phyloP scores from a whole-genome alignment of 2,329 filamentous ascomycete species.

The Apiospora sp. region DNA sequence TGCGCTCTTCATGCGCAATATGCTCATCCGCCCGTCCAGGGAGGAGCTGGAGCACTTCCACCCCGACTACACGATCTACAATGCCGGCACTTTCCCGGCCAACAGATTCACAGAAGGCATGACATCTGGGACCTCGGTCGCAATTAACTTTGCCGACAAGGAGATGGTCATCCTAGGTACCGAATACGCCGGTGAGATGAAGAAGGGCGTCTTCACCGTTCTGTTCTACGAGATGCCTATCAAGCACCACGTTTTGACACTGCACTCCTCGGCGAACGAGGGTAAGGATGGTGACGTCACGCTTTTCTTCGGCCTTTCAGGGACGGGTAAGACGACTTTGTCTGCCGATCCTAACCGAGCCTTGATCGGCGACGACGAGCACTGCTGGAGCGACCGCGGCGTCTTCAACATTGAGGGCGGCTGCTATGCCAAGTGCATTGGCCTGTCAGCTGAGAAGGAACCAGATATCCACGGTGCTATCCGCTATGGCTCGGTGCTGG shows the following conservation, averaged over 20 bases:
- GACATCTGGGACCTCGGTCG: conserved; percentile 97
- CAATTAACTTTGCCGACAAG: conserved; percentile 99
- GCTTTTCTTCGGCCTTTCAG: conserved; percentile 98
- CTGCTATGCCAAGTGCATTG: conserved; percentile 99
- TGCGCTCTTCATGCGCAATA: conserved; percentile 99
- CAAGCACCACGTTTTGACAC: conserved; percentile 98
- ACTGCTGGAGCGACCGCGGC: conserved; percentile 97
- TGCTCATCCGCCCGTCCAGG: conserved; percentile 92
- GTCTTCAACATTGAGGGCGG: conserved; percentile 99
- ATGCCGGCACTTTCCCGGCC: conserved; percentile 96
- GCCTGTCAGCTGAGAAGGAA: conserved; percentile 97
- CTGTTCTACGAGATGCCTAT: conserved; percentile 99
- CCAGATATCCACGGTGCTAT: conserved; percentile 97
- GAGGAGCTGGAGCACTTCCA: conserved; percentile 98
- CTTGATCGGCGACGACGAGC: conserved; percentile 98
- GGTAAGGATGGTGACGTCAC: conserved; percentile 94
- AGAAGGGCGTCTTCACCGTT: conserved; percentile 98
- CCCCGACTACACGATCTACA: conserved; percentile 99
- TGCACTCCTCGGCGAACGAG: conserved; percentile 99
- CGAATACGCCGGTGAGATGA: conserved; percentile 97
- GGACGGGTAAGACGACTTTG: conserved; percentile 97
- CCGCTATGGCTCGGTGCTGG: conserved; percentile 94
- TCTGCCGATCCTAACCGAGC: conserved; percentile 96
- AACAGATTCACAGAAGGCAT: conserved; percentile 98
- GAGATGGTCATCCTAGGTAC: conserved; percentile 99